Base-by-base conservation (phyloP, 2,329 filamentous ascomycete genomes). In the Fusarium sarcochroum region DNA sequence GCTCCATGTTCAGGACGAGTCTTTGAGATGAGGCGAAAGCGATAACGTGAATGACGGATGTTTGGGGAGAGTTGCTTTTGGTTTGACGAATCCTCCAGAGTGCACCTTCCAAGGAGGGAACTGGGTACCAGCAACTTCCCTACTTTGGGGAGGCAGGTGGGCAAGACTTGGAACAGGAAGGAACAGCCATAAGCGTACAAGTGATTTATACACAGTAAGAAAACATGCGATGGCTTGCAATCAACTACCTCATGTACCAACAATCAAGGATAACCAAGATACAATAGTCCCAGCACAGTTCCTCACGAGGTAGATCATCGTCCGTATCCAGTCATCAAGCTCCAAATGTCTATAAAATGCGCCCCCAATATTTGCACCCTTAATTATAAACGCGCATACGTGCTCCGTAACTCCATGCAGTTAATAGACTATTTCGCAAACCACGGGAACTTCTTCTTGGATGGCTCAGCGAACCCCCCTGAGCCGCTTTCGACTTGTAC, bases 391-490 rank as follows among this genome's bases (percentile, higher is more conserved):
- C 49, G 41, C 34, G 58, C n/a, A 30, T 40, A 63, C 62, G 59
- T 48, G 58, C 58, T 64, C 67, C 68, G 44, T 38, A 50, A 77
- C 76, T 76, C 75, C 76, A 69, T 49, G 50, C 61, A 54, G 57
- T 45, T 32, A 52, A 75, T 40, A 63, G 15, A 56, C 44, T 77
- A 83, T 75, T 86, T 88, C 71, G 85, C 82, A 77, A 90, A 87
- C 89, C 89, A 91, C 13, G 87, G 86, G 71, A 90, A 90, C 76
- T 90, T 90, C 81, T 90, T 90, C 81, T 86, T 90, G 55, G 80
- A 77, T 25, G 82, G 76, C 46, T 89, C 87, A 17, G 80, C 73
- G 7, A 80, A 70, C 7, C 81, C 78, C 1, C 82, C 82, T 15
- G 82, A 79, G 6, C 76, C 79, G 47, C 84, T 87, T 76, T 91